Base-by-base conservation (phyloP, 1,284 basidiomycete species). In the Sporisorium sorghi region DNA sequence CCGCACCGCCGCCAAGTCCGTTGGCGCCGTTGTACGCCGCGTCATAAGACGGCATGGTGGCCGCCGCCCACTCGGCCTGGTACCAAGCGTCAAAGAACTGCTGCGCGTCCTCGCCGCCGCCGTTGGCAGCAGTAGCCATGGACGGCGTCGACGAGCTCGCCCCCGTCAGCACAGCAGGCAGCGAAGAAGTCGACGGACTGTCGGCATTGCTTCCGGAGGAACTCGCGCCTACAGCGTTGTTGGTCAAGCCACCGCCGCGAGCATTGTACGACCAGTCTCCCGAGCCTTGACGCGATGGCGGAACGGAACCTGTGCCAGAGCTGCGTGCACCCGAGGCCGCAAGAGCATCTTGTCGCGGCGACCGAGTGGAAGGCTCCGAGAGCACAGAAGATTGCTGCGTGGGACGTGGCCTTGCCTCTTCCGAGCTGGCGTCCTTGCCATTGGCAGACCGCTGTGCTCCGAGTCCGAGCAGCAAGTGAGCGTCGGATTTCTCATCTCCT, bases 1-100 rank as follows among this genome's bases (percentile, higher is more conserved):
- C 62, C 32, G 58, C 68, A n/a, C 62, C 68, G 19, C 70, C 69
- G 0, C 69, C 63, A 5, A 57, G n/a, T 8, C 64, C 56, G 35
- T 49, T 66, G 6, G 64, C 56, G 17, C 64, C 63, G 19, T 64
- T 66, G 59, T 71, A 67, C n/a, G 59, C 64, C 17, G 60, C 71
- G 23, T 75, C 73, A 37, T 70, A 75, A 21, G 63, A 71, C 1
- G 73, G 73, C 73, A 75, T 67, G 2, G 73, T 71, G 23, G 73
- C 71, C 9, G 71, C 55, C 40, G 75, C 75, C 63, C 73, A 73
- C n/a, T 77, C 75, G 42, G 75, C 75, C 28, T 69, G 65, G 42
- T 77, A 74, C 75, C 75, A 77, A 9, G 65, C 58, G 19, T 77
- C 75, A 26, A 77, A 77, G 57, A 77, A 64, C 17, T 70, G 60